Evolutionary conservation across 306 rosid species (phyloP), one percentile per base, ranked within the genome.

Genomic region (Senna tora): DNA sequence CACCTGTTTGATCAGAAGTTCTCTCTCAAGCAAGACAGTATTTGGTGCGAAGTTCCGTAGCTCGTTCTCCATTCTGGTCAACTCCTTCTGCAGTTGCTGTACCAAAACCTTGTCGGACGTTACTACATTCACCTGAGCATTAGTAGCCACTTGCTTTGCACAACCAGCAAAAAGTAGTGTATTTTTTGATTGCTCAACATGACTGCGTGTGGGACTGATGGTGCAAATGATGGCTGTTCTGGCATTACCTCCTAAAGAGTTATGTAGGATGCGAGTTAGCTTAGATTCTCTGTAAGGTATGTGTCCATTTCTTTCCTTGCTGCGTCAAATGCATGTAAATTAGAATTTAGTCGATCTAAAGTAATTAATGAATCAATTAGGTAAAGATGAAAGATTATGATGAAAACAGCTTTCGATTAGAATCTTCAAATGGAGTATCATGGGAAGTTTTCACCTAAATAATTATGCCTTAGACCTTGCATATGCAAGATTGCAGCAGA

Each of bases 211-310:
- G 12, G 98, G 98, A 76, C 93, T 93, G 75, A 91, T 78, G 2
- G 98, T 93, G 79, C 98, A 93, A 79, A 93, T 77, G 75, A 93
- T 87, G 34, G 98, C 97, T 65, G 96, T 90, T 87, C 98, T 89
- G 45, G 97, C 88, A 76, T 93, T 90, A 61, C 98, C 98, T 53
- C 97, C 98, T 62, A 93, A 82, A 39, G 97, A 93, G 69, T 90
- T 93, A 28, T 93, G 98, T 60, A 93, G 82, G 82, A 93, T 89
- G 59, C 97, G 94, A 53, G 98, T 93, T 77, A 93, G 79, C 77
- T 93, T 93, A 0, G 97, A 93, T 59, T 93, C 97, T 83, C 98
- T 87, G 59, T 81, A 93, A 67, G 97, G 98, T 76, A 93, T 9
- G 76, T 93, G 98, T 16, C 82, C 93, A 80, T 78, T 86, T 83